A percentile compares a stretch with the other conserved stretches of the same genome.
These are phyloP conservation scores for Geranium incanum DNA, from an alignment of 441 rosid genomes.

Conservation along the genomic window DNA sequence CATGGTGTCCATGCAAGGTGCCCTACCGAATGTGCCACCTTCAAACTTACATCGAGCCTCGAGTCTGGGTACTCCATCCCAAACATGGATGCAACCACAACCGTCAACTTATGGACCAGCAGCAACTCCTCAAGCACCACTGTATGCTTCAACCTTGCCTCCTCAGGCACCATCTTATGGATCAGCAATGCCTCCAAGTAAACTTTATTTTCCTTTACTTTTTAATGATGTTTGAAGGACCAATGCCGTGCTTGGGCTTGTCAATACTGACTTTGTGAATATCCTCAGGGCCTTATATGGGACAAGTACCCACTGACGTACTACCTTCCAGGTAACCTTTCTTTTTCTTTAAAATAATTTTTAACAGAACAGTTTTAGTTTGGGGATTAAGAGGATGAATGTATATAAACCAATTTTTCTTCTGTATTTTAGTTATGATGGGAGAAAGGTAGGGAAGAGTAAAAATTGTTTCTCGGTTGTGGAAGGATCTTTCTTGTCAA, in stretches of 20 bases:
- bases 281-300: constrained; percentile 41
- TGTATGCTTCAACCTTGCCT: constrained; percentile 35
- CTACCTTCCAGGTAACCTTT: constrained; percentile 37
- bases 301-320: constrained; percentile 31
- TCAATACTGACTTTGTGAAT: constrained; percentile 23
- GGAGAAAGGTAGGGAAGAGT: neutral
- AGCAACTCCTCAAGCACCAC: constrained; percentile 18
- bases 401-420: neutral
- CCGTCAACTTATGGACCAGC: constrained; percentile 39
- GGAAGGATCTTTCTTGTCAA: neutral
- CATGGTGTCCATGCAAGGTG: constrained; percentile 58
- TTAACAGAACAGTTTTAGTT: neutral
- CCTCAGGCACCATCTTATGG: constrained; percentile 17
- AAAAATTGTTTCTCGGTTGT: neutral
- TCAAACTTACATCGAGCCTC: constrained; percentile 38
- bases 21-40: constrained; percentile 46
- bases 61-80: constrained; percentile 35
- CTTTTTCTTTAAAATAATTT: neutral
- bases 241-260: constrained; percentile 5
- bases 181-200: constrained; percentile 45
- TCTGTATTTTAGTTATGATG: neutral
- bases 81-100: constrained; percentile 52
- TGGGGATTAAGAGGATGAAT: neutral
- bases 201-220: neutral
- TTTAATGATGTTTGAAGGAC: neutral